Conservation (phyloP, 257 asterid species). For the Salvia splendens region DNA sequence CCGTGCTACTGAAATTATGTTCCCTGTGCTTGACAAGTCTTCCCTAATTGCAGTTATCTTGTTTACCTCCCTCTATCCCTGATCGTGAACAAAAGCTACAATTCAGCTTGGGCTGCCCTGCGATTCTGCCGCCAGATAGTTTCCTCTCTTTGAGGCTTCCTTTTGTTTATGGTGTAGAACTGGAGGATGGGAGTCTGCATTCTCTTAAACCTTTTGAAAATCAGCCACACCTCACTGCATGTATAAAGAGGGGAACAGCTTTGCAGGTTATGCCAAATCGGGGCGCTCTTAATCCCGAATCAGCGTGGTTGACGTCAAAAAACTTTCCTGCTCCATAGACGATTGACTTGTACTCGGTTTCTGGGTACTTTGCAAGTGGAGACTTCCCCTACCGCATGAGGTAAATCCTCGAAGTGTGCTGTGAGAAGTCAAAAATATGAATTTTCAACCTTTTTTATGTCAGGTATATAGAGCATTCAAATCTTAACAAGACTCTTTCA, state of each 20-base stretch:
- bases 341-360: constrained; percentile 35
- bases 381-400: constrained; percentile 34
- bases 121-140: constrained; percentile 93
- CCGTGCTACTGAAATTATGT: constrained; percentile 3
- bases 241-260: constrained; percentile 66
- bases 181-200: constrained; percentile 72
- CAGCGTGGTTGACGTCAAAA: constrained; percentile 36
- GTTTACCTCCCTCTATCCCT: constrained; percentile 71
- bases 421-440: not conserved
- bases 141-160: constrained; percentile 90
- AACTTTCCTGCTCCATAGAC: constrained; percentile 31
- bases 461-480: not conserved
- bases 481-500: constrained; percentile 14
- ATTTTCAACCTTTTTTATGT: not conserved
- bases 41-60: constrained; percentile 57
- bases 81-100: constrained; percentile 71
- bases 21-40: constrained; percentile 29
- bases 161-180: constrained; percentile 73
- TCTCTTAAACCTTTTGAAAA: constrained; percentile 71
- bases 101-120: constrained; percentile 79
- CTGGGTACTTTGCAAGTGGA: constrained; percentile 28
- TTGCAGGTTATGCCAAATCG: constrained; percentile 60
- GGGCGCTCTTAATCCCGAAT: constrained; percentile 49
- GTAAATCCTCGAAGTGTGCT: constrained; percentile 29
- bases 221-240: constrained; percentile 88